Percentiles rank a stretch among this genome's conserved stretches.
Evolutionary conservation across 805 yeast genomes (phyloP).

Genomic region (Yamadazyma akitaensis): DNA sequence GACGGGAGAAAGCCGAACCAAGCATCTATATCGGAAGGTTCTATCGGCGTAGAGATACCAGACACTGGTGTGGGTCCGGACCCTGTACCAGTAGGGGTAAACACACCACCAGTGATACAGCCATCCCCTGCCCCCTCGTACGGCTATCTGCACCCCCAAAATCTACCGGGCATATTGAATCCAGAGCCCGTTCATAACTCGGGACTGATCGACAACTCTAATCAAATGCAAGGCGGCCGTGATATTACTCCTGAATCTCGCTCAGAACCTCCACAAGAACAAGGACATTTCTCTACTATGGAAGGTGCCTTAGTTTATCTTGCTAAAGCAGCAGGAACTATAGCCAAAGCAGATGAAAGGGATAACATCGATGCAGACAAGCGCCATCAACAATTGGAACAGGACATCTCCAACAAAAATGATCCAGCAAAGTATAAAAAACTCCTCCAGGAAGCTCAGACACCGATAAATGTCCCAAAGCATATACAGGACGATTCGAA

Average conservation of each 20-base stretch:
- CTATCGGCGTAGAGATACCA: neutral
- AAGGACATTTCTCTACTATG: constrained; percentile 38
- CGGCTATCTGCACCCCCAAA: neutral
- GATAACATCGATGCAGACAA: constrained; percentile 55
- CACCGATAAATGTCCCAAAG: constrained; percentile 10
- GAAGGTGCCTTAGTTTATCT: constrained; percentile 66
- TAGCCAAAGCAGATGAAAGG: constrained; percentile 64
- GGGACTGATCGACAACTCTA: too few species aligned
- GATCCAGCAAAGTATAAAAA: constrained; percentile 5
- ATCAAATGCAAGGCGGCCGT: neutral
- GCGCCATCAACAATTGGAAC: constrained; percentile 47
- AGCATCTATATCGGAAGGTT: neutral
- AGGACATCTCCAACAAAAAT: constrained; percentile 5
- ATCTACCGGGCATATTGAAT: neutral
- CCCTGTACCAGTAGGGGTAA: neutral
- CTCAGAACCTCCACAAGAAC: constrained; percentile 1
- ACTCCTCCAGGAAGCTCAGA: neutral
- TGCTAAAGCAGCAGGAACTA: constrained; percentile 77
- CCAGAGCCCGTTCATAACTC: neutral
- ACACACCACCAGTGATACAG: neutral
- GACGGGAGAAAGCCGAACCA: neutral
- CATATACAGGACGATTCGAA: constrained; percentile 16
- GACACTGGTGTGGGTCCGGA: neutral
- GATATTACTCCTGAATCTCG: neutral
- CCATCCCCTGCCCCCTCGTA: neutral